Conservation (phyloP, 2,329 filamentous ascomycete genomes). For the Nectriaceae sp. region DNA sequence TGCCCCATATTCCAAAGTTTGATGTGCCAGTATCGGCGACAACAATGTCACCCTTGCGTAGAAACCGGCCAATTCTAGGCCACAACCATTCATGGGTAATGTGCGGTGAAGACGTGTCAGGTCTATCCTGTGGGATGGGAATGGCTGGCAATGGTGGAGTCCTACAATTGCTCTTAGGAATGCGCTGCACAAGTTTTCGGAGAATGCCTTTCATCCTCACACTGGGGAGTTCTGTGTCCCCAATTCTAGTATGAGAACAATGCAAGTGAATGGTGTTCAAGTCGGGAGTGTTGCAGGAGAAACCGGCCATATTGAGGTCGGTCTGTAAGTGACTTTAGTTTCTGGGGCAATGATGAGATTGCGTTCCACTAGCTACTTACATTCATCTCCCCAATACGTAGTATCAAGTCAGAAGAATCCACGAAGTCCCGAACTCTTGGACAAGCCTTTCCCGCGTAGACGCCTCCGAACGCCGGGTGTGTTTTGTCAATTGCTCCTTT, state of each 20-base stretch:
- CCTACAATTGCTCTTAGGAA: conserved; percentile 59
- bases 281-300: conserved; percentile 76
- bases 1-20: conserved; percentile 87
- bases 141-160: conserved; percentile 44
- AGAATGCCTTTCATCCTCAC: conserved; percentile 79
- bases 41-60: conserved; percentile 73
- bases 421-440: no score
- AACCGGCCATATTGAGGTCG: conserved; percentile 82
- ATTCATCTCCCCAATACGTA: no score
- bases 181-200: conserved; percentile 63
- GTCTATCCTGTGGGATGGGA: conserved; percentile 54
- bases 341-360: no score
- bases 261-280: conserved; percentile 82
- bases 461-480: no score
- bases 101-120: conserved; percentile 37
- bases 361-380: no score
- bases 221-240: conserved; percentile 76
- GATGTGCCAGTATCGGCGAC: conserved; percentile 87
- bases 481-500: no score
- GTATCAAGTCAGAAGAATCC: no score
- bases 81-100: conserved; percentile 78
- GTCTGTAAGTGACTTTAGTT: no score
- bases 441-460: no score
- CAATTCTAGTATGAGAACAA: conserved; percentile 69
- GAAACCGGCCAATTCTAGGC: conserved; percentile 73